Conservation (phyloP, 352 stramenopile species). For the Globisporangium apiculatum region DNA sequence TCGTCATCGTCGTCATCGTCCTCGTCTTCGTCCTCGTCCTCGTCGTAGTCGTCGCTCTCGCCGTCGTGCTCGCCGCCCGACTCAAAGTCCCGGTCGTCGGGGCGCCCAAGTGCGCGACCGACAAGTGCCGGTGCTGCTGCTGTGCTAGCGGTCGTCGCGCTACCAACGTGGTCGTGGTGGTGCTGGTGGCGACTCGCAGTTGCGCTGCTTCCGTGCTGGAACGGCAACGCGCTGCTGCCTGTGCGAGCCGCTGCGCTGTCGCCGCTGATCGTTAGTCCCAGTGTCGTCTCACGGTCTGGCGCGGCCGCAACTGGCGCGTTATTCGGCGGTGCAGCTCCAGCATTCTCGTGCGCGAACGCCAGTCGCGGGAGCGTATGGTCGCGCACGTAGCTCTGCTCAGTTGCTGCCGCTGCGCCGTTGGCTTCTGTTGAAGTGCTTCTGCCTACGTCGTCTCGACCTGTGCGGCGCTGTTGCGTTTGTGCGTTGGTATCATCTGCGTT, state of each 20-base stretch:
- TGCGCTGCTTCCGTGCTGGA: neutral
- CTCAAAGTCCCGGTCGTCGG: conserved; percentile 8
- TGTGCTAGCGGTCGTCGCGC: neutral
- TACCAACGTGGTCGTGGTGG: neutral
- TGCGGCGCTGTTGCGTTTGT: too few species aligned
- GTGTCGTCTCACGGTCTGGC: neutral
- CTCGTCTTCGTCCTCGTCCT: conserved; percentile 24
- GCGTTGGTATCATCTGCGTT: too few species aligned
- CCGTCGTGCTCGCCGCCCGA: conserved; percentile 14
- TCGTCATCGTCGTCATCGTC: conserved; percentile 44
- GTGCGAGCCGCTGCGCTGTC: neutral
- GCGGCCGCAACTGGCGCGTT: neutral
- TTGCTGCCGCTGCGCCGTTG: too few species aligned
- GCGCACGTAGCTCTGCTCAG: too few species aligned
- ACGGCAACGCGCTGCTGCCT: neutral
- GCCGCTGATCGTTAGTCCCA: conserved; percentile 6
- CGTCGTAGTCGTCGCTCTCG: conserved; percentile 13
- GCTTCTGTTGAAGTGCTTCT: too few species aligned
- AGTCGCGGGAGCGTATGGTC: too few species aligned
- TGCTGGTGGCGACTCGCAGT: neutral
- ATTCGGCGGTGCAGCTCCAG: too few species aligned
- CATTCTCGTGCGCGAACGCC: too few species aligned
- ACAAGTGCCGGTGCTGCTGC: neutral
- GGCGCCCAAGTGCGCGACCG: conserved; percentile 3
- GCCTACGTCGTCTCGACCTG: too few species aligned